Evolutionary conservation across 768 basidiomycete species (phyloP), one percentile per base, ranked within the genome.

Genomic region (Solioccasus polychromus): DNA sequence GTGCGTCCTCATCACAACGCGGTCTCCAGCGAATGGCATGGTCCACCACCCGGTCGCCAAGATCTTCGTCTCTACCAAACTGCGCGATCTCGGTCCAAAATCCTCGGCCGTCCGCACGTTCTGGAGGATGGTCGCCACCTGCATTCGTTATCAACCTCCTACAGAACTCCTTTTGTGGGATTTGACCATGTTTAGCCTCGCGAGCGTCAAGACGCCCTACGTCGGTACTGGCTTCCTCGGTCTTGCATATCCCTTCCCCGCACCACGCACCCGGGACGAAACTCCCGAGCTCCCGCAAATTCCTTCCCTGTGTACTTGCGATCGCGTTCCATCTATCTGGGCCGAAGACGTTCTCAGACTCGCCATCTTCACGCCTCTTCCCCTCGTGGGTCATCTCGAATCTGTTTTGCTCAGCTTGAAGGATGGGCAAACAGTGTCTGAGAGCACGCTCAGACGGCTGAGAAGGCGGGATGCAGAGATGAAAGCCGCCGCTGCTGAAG

Each of bases 11-110:
- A 58, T 58, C 17, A 58, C 58, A 9, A 42, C 50, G 5, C 8
- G n/a, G 26, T 47, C 58, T 2, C 58, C 61, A 3, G 61, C 61
- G 12, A 61, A 63, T 20, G 60, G 60, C 30, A 61, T 63, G 61
- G 39, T 61, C 24, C 58, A 60, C 19, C 61, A 61, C 30, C 46
- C 51, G n/a, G 51, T 63, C 14, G 61, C 58, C 22, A 55, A 40
- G 19, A 61, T 44, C 34, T 63, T 61, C 18, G 51, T 61, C 25
- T 50, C 61, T 2, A 63, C 51, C 35, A 63, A 48, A 39, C 40
- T 63, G 19, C 60, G 52, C 44, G 51, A 63, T 14, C 44, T 61
- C 24, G 58, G 60, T 20, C 58, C 61, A 39, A 61, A 54, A 39
- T 50, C 54, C 44, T 62, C 54, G 10, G 9, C 42, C 20, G 15